A percentile compares a stretch with the other conserved stretches of the same genome.
These are phyloP conservation scores for Chlorociboria aeruginascens DNA, from an alignment of 495 filamentous ascomycete species.

Conservation along the genomic window DNA sequence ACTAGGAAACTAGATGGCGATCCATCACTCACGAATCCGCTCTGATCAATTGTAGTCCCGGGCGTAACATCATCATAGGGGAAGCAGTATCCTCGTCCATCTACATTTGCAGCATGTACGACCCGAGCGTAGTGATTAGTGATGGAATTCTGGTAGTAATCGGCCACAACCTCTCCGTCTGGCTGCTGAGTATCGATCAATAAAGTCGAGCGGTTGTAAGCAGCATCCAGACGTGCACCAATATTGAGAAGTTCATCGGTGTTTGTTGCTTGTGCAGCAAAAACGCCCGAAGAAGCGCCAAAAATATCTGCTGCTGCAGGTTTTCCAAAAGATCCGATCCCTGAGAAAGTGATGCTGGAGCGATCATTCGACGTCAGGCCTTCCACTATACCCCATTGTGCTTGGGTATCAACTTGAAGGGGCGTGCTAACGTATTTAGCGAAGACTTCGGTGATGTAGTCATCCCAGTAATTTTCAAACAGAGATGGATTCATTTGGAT, in stretches of 20 bases:
- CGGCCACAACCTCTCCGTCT: conserved; percentile 25
- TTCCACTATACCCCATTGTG: conserved; percentile 26
- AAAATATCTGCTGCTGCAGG: conserved; percentile 55
- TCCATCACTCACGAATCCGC: conserved; percentile 47
- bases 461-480: conserved; percentile 50
- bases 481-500: conserved; percentile 40
- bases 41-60: conserved; percentile 42
- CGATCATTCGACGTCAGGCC: conserved; percentile 37
- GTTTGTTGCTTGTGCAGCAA: conserved; percentile 30
- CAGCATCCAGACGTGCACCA: conserved; percentile 49
- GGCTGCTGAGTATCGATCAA: conserved; percentile 37
- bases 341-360: conserved; percentile 35
- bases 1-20: conserved; percentile 48
- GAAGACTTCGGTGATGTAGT: conserved; percentile 56
- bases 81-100: conserved; percentile 58
- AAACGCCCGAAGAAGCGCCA: conserved; percentile 53
- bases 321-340: conserved; percentile 36
- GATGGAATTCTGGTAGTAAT: conserved; percentile 40
- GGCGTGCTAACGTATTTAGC: conserved; percentile 35
- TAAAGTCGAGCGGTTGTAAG: conserved; percentile 56
- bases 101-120: conserved; percentile 47
- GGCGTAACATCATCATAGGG: conserved; percentile 67
- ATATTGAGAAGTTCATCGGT: conserved; percentile 38
- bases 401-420: conserved; percentile 23
- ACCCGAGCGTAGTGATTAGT: conserved; percentile 66